Evolutionary conservation across 768 basidiomycete species (phyloP).

Genomic region (Leccinum variicolor): DNA sequence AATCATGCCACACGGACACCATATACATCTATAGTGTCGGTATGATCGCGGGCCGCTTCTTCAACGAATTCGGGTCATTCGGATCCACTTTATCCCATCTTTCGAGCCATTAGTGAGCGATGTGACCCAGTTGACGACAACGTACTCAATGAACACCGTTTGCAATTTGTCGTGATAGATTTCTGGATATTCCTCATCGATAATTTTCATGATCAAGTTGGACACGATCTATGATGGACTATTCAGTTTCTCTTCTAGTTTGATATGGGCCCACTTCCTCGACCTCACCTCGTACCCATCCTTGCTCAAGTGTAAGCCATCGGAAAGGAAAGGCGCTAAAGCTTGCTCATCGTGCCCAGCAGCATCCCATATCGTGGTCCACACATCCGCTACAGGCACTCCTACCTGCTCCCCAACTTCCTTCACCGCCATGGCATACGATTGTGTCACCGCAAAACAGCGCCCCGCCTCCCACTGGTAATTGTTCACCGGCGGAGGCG

Average conservation of each 20-base stretch:
- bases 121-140: slow-evolving; percentile 12
- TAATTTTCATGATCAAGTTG: slow-evolving; percentile 54
- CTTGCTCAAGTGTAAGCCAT: slow-evolving; percentile 81
- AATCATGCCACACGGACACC: neutral
- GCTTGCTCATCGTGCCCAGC: slow-evolving; percentile 58
- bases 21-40: neutral
- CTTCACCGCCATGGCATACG: slow-evolving; percentile 69
- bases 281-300: slow-evolving; percentile 66
- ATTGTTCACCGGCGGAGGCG: slow-evolving; percentile 80
- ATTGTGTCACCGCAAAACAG: slow-evolving; percentile 54
- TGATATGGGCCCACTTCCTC: neutral
- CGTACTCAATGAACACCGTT: slow-evolving; percentile 59
- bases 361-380: slow-evolving; percentile 69
- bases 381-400: slow-evolving; percentile 71
- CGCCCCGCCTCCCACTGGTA: slow-evolving; percentile 50
- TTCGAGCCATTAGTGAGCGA: neutral
- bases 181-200: slow-evolving; percentile 60
- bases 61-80: slow-evolving; percentile 20
- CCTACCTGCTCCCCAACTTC: slow-evolving; percentile 52
- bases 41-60: slow-evolving; percentile 16
- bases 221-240: slow-evolving; percentile 55
- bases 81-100: slow-evolving; percentile 27
- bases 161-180: slow-evolving; percentile 62
- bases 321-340: slow-evolving; percentile 52
- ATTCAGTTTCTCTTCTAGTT: neutral